Percentiles rank a stretch among this genome's conserved stretches.
Evolutionary conservation across 2,329 filamentous ascomycete species (phyloP).

Genomic region (Thermochaetoides dissita): DNA sequence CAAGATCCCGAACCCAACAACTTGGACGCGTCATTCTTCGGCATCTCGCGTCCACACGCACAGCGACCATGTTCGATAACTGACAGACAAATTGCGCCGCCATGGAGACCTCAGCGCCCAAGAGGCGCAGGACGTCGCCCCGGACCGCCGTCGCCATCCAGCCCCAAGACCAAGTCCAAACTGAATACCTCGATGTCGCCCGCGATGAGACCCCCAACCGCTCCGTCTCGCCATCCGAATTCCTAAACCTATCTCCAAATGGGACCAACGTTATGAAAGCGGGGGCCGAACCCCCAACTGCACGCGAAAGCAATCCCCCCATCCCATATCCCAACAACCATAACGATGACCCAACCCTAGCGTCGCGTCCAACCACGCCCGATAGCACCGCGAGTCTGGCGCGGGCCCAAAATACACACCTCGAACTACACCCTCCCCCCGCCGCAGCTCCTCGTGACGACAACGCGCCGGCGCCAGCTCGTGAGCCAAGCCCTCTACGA

Average conservation of each 20-base stretch:
- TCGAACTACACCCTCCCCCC: conserved; percentile 15
- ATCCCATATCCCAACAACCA: no score
- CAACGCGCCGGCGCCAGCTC: background rate
- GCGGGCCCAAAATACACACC: conserved; percentile 17
- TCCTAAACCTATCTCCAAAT: no score
- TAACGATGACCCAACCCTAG: background rate
- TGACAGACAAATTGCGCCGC: conserved; percentile 5
- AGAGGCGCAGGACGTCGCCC: conserved; percentile 50
- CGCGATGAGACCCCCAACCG: conserved; percentile 23
- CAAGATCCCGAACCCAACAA: background rate
- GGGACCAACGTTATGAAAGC: no score
- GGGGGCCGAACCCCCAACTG: no score
- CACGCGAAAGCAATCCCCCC: no score
- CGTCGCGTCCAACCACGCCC: conserved; percentile 12
- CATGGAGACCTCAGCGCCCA: conserved; percentile 46
- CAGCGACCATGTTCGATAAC: conserved; percentile 9
- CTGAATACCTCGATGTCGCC: background rate
- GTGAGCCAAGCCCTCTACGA: conserved; percentile 8
- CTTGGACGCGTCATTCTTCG: conserved; percentile 10
- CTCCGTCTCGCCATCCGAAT: conserved; percentile 12
- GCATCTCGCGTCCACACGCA: conserved; percentile 1
- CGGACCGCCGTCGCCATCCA: conserved; percentile 29
- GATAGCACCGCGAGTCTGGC: conserved; percentile 10
- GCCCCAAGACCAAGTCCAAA: conserved; percentile 7
- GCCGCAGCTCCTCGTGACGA: conserved; percentile 6